Evolutionary conservation across 164 flowering plant genomes (phyloP), one percentile per base, ranked within the genome.

Genomic region (Vitis rotundifolia): DNA sequence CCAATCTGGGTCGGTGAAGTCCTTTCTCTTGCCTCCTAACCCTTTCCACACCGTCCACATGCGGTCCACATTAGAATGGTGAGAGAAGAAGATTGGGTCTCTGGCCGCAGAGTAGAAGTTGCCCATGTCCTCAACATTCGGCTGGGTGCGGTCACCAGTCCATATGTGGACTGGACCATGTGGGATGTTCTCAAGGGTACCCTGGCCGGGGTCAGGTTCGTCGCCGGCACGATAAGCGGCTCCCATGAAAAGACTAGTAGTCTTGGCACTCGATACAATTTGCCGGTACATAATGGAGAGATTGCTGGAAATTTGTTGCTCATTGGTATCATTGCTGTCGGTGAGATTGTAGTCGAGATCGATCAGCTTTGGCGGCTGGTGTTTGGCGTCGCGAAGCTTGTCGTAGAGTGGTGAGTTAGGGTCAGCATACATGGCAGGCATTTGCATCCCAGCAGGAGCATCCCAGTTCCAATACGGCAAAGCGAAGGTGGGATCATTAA

Each of bases 381-480:
- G 89, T 0, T 15, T 18, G 2, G 71, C 49, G 70, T 70, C 67
- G 0, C 88, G 80, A 28, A 68, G 56, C 8, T 11, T 0, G 58
- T 87, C 76, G 48, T 83, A 83, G 14, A 87, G 79, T 0, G 86
- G 68, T 1, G 91, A 83, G 0, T 47, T 61, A 0, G 79, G 61
- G 57, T 83, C 60, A 3, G 76, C 61, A 52, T 51, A 88, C 53
- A 83, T 55, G 44, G 80, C 29, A 0, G 92, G 94, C 73, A 90
- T 71, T 12, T 59, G 72, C 94, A 86, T 88, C 44, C 94, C 92
- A 15, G 59, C 67, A 0, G 92, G 91, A 0, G 83, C 19, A 54
- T 90, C 94, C 87, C 88, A 88, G 61, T 86, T 87, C 94, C 94
- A 90, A 22, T 18, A 89, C 0, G 91, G 91, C n/a, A 89, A 28